These are phyloP conservation scores for Benincasa hispida DNA, from an alignment of 306 rosid genomes.

Conservation along the genomic window DNA sequence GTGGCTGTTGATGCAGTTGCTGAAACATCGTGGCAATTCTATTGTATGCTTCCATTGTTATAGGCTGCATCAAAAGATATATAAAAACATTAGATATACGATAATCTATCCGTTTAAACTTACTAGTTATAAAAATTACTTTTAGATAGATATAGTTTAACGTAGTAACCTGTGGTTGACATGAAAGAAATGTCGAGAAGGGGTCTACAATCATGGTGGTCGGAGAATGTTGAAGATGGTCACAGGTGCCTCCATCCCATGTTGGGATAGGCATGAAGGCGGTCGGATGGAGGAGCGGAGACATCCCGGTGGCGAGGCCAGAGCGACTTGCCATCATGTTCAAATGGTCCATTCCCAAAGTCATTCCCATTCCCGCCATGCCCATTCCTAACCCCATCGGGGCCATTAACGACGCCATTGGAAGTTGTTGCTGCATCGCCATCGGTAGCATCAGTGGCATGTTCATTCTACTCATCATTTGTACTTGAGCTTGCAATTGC, in stretches of 20 bases:
- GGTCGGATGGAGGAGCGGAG: constrained; percentile 52
- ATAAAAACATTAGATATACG: not conserved
- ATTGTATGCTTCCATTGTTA: constrained; percentile 59
- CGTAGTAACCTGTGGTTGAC: constrained; percentile 54
- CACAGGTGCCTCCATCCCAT: constrained; percentile 38
- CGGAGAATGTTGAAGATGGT: not conserved
- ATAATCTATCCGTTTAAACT: too few species aligned
- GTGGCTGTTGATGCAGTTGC: constrained; percentile 54
- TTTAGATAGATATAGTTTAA: not conserved
- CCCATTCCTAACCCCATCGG: constrained; percentile 53
- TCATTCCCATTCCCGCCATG: constrained; percentile 56
- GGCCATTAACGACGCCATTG: constrained; percentile 46
- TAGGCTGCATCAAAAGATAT: constrained; percentile 38
- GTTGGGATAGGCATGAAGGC: constrained; percentile 60
- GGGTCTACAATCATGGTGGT: constrained; percentile 24
- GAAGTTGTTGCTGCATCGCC: constrained; percentile 38
- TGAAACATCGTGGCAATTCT: constrained; percentile 71
- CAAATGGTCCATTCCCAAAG: constrained; percentile 35
- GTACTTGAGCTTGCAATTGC: constrained; percentile 82
- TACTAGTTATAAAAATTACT: not conserved
- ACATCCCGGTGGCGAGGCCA: constrained; percentile 34
- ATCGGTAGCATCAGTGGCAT: constrained; percentile 66
- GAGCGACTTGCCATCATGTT: constrained; percentile 33
- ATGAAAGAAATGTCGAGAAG: constrained; percentile 44
- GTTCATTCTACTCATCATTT: constrained; percentile 62